Evolutionary conservation across 257 asterid genomes (phyloP).

Genomic region (Osmanthus fragrans): DNA sequence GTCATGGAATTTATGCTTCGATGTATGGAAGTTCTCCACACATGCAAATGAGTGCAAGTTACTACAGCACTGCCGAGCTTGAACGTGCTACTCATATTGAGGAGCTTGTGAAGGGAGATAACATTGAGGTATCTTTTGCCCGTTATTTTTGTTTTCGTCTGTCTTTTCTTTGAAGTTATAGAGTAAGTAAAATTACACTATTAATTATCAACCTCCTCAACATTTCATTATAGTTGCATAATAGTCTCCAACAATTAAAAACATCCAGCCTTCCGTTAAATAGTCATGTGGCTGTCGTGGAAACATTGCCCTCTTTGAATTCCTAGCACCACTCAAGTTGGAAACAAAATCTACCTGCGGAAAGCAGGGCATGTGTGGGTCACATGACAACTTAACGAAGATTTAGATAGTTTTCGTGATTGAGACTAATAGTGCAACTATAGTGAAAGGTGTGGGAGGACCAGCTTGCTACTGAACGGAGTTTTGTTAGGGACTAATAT

Average conservation of each 20-base stretch:
- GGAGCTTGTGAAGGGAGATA: conserved; percentile 66
- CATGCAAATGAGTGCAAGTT: conserved; percentile 93
- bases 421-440: too few species aligned
- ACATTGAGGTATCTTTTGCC: conserved; percentile 66
- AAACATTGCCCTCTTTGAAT: background rate
- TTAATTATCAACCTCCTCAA: background rate
- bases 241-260: background rate
- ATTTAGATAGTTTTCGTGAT: too few species aligned
- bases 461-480: background rate
- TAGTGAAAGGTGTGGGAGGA: too few species aligned
- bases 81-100: conserved; percentile 75
- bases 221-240: background rate
- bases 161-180: too few species aligned
- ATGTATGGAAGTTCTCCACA: conserved; percentile 68
- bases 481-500: background rate
- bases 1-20: conserved; percentile 79
- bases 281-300: background rate
- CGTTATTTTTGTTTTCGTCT: background rate
- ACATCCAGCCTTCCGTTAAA: background rate
- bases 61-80: conserved; percentile 86
- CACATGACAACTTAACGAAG: too few species aligned
- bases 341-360: too few species aligned
- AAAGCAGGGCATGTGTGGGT: too few species aligned
- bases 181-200: too few species aligned
- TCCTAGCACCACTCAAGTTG: background rate